A percentile compares a stretch with the other conserved stretches of the same genome.
phyloP scores from a whole-genome alignment of 2,329 filamentous ascomycete genomes.

The Coniochaeta hoffmannii region DNA sequence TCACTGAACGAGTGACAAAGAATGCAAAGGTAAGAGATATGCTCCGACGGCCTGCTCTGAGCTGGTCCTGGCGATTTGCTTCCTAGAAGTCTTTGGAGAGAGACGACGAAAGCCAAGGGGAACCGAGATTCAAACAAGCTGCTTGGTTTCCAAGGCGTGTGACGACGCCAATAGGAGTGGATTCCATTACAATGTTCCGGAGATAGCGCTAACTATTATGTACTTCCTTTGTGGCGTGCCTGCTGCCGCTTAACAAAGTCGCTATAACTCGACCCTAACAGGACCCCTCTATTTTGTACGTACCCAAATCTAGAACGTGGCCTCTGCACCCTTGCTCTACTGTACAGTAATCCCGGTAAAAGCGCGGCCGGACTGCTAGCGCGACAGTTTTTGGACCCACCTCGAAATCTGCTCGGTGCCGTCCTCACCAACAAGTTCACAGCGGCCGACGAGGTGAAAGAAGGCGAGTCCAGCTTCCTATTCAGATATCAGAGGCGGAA shows the following conservation, averaged over 20 bases:
- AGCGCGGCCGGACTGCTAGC: neutral
- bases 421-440: too few relatives aligned
- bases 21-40: slow-evolving; percentile 2
- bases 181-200: neutral
- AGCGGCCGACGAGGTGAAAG: too few relatives aligned
- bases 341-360: neutral
- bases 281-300: neutral
- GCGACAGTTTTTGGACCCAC: neutral
- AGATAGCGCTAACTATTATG: neutral
- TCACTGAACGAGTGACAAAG: slow-evolving; percentile 4
- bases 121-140: neutral
- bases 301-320: neutral
- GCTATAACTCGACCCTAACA: neutral
- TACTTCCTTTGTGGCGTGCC: neutral
- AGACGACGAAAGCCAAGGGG: neutral
- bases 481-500: too few relatives aligned
- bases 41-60: slow-evolving; percentile 1
- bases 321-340: neutral
- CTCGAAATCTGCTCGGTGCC: neutral
- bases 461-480: neutral
- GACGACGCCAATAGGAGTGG: neutral
- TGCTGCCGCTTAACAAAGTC: neutral
- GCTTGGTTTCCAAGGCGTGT: neutral
- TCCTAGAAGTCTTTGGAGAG: neutral
- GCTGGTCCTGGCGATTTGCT: neutral